Conservation (phyloP, 2,329 filamentous ascomycete species). For the Alternaria gaisen region DNA sequence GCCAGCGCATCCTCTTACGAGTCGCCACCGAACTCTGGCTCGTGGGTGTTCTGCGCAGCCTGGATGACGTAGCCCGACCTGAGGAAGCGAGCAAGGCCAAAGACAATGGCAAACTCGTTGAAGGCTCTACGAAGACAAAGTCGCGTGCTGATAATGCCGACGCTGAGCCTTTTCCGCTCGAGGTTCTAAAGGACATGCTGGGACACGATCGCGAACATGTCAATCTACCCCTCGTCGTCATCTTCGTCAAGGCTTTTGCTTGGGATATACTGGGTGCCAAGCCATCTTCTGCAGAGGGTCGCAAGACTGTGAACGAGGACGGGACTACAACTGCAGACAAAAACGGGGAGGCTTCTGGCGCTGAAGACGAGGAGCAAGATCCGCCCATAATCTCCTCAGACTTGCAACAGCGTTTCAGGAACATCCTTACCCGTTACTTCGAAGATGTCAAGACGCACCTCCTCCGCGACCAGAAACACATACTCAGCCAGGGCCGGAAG, state of each 20-base stretch:
- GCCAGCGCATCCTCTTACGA: conserved; percentile 85
- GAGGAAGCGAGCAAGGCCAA: conserved; percentile 71
- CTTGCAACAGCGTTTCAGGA: conserved; percentile 84
- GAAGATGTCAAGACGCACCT: conserved; percentile 92
- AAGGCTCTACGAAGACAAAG: conserved; percentile 69
- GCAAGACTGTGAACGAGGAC: conserved; percentile 84
- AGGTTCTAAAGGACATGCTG: conserved; percentile 96
- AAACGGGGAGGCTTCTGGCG: conserved; percentile 60
- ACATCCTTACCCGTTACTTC: conserved; percentile 85
- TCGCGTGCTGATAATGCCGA: conserved; percentile 69
- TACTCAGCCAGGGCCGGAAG: conserved; percentile 85
- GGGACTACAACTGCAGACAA: conserved; percentile 70
- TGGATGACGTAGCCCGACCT: conserved; percentile 73
- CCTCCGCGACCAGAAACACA: conserved; percentile 87
- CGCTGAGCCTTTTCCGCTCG: conserved; percentile 91
- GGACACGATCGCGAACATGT: conserved; percentile 92
- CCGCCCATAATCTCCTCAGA: conserved; percentile 78
- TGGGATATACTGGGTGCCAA: conserved; percentile 94
- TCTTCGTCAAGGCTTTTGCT: conserved; percentile 94
- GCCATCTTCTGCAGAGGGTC: conserved; percentile 74
- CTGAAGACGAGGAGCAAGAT: conserved; percentile 67
- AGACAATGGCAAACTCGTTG: conserved; percentile 62
- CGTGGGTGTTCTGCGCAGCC: conserved; percentile 83
- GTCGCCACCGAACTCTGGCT: conserved; percentile 97
- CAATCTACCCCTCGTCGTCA: conserved; percentile 88